Base-by-base conservation (phyloP, 805 yeast genomes). In the Starmerella bacillaris region DNA sequence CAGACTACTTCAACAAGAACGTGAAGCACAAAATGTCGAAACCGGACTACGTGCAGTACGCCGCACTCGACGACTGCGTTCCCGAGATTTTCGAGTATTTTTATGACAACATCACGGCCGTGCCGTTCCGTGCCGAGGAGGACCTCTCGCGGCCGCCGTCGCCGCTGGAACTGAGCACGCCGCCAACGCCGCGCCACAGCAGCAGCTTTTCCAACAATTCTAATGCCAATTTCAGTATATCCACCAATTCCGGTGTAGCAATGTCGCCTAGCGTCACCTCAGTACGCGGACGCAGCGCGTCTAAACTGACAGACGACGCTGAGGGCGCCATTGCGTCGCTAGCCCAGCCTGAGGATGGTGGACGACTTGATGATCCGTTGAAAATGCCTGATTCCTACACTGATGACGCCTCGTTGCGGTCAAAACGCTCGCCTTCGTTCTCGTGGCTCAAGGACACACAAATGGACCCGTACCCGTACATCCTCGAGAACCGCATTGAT, bases 1-100 rank as follows among this genome's bases (percentile, higher is more conserved):
- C 89, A 0, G 89, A 77, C 49, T 65, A 60, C 38, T 78, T 73
- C 57, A 78, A 77, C 54, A 63, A 65, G 15, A 72, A 67, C 50
- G 76, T 76, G 54, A 71, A 67, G 46, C 64, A 58, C 37, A 78
- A 78, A 50, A 75, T 78, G 78, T 55, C 71, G 7, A 72, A 66
- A 46, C 52, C 59, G 3, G 83, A 76, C 42, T 78, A 71, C 47
- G 60, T 73, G 12, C 61, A 63, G 29, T 68, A 68, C 32, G 51
- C 60, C 14, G 44, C 47, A 30, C 47, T 50, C 16, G 54, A 55
- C 18, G 57, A 56, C 7, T 45, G 60, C 7, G 47, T 64, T 2
- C 49, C 49, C 12, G 58, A 53, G 19, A 41, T 58, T 16, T 43
- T 58, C 26, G 60, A 60, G 33, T 77, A 75, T 48, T 67, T 67